phyloP scores from a whole-genome alignment of 2,329 filamentous ascomycete genomes.

The Fusarium albosuccineum region DNA sequence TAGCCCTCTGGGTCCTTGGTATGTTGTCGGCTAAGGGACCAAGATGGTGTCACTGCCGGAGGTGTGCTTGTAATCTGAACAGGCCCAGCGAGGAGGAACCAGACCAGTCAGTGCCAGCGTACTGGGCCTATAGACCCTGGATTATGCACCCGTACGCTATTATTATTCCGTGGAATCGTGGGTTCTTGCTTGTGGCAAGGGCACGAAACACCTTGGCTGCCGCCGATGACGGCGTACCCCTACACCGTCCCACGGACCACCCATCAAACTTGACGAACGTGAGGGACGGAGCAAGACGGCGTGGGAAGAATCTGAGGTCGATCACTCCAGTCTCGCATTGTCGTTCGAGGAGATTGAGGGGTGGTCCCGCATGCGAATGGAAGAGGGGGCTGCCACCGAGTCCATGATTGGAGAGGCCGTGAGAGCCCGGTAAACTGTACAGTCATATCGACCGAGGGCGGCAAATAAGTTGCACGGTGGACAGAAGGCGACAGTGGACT shows the following conservation, averaged over 20 bases:
- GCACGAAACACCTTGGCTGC: constrained; percentile 20
- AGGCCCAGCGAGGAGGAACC: constrained; percentile 14
- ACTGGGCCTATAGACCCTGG: constrained; percentile 31
- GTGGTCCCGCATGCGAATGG: constrained; percentile 23
- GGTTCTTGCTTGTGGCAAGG: constrained; percentile 16
- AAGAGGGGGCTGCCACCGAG: constrained; percentile 11
- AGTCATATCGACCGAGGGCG: constrained; percentile 16
- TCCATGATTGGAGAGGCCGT: constrained; percentile 32
- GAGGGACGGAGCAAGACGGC: constrained; percentile 24
- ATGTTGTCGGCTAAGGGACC: constrained; percentile 15
- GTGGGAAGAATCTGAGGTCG: constrained; percentile 31
- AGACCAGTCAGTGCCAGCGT: constrained; percentile 8
- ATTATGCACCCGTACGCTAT: constrained; percentile 16
- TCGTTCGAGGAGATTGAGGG: constrained; percentile 31
- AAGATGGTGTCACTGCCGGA: constrained; percentile 30
- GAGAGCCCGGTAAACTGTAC: constrained; percentile 6
- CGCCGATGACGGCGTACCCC: constrained; percentile 41
- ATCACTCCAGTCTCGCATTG: constrained; percentile 30
- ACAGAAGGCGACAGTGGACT: constrained; percentile 14
- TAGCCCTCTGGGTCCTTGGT: constrained; percentile 17
- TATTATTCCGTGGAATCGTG: constrained; percentile 21
- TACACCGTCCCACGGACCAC: constrained; percentile 16
- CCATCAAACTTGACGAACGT: constrained; percentile 29
- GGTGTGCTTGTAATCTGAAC: constrained; percentile 16
- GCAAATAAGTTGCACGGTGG: constrained; percentile 12